Conservation (phyloP, 345 rosid species). For the Salix exigua region DNA sequence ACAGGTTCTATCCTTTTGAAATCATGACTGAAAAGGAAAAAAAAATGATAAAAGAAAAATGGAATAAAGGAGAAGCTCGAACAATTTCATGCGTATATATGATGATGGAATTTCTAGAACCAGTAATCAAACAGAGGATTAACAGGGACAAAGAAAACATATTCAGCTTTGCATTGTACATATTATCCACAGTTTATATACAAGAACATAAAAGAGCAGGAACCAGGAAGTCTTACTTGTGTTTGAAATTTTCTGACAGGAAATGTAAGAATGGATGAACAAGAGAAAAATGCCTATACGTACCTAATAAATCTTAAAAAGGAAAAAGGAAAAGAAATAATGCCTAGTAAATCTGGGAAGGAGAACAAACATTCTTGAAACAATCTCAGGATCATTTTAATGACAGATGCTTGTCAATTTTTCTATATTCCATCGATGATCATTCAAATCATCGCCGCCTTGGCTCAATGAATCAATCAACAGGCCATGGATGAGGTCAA, state of each 20-base stretch:
- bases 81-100: not conserved
- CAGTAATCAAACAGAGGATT: not conserved
- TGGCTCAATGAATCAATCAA: slow-evolving; percentile 10
- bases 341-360: not conserved
- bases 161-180: not conserved
- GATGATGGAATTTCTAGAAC: not conserved
- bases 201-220: not conserved
- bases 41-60: no score
- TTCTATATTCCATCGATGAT: not conserved
- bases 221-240: not conserved
- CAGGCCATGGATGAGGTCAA: slow-evolving; percentile 32
- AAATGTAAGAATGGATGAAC: not conserved
- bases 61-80: not conserved
- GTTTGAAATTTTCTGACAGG: not conserved
- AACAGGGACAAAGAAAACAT: not conserved
- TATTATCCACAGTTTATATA: not conserved
- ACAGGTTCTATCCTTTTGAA: not conserved
- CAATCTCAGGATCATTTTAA: not conserved
- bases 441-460: not conserved
- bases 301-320: not conserved
- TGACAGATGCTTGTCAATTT: not conserved
- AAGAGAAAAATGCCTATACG: not conserved
- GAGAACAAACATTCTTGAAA: not conserved
- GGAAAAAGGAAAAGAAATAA: not conserved
- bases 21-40: not conserved